Evolutionary conservation across 352 stramenopile species (phyloP).

Genomic region (Phytophthora fragariae): DNA sequence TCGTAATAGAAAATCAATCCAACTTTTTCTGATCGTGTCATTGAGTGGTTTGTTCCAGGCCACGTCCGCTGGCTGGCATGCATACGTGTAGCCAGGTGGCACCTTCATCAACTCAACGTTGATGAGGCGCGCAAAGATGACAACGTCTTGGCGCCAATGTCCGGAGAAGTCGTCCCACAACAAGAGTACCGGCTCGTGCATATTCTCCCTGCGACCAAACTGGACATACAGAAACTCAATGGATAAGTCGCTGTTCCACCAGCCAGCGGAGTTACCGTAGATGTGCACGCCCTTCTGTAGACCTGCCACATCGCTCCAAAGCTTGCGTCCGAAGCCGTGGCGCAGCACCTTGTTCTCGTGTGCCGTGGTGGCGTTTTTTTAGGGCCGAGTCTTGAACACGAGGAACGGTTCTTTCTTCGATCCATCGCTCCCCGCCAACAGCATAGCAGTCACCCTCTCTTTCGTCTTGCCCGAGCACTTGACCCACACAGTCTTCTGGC

Average conservation of each 20-base stretch:
- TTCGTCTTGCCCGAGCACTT: no score
- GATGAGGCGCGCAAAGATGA: not conserved
- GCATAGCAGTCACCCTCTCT: no score
- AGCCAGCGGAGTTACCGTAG: conserved; percentile 38
- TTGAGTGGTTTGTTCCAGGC: not conserved
- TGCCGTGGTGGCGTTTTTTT: not conserved
- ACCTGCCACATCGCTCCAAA: conserved; percentile 26
- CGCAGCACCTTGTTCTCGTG: conserved; percentile 14
- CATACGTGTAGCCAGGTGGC: not conserved
- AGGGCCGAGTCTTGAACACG: conserved; percentile 36
- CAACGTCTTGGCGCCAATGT: not conserved
- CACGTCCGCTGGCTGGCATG: not conserved
- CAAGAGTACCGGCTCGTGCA: not conserved
- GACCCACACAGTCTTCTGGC: no score
- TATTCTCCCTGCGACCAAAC: not conserved
- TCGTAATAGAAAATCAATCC: no score
- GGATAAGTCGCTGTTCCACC: conserved; percentile 40
- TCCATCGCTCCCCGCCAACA: no score
- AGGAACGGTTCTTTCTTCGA: no score
- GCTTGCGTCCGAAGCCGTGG: conserved; percentile 27
- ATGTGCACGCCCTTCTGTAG: conserved; percentile 33
- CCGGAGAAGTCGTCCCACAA: not conserved
- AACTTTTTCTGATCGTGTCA: not conserved
- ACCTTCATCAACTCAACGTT: not conserved
- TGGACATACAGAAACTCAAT: not conserved